Base-by-base conservation (phyloP, 2,329 filamentous ascomycete species). In the Blastomyces gilchristii region DNA sequence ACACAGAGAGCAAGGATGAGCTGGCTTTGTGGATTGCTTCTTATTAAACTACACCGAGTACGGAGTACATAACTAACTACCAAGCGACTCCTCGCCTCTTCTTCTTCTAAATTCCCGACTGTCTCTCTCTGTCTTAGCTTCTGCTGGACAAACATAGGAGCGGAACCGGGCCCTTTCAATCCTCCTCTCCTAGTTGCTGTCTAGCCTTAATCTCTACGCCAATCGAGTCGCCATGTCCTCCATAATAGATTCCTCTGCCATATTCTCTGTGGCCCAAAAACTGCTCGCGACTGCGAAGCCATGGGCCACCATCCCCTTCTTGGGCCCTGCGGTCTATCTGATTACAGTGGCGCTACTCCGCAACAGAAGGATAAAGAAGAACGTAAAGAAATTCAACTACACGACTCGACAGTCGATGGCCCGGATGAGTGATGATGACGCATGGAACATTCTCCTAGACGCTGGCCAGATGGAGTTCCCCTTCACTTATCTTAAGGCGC, bases 381-480 rank as follows among this genome's bases (percentile, higher is more conserved):
- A 79, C 56, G 72, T 77, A 45, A 68, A 71, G 54, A 73, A 78
- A 62, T 80, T 76, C 66, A 73, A 76, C 4, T 82, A 80, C 63
- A 71, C 74, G 9, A 80, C 75, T 25, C 72, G 79, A 11, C 75
- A 77, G 28, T 77, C 79, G 6, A 73, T 81, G 63, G 71, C 77
- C n/a, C 73, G 72, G 5, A 85, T 85, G 83, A 84, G 81, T 1
- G 77, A 78, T 41, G 73, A 79, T 34, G 78, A 85, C 56, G 82
- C 83, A 1, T 81, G 75, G 63, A 69, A 76, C 50, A 84, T 86
- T 58, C 74, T 80, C 47, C 74, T 71, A 60, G 72, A 74, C 25
- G 62, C 84, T 2, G 71, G 73, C 2, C 73, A 80, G 59, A 72
- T 81, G 3, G 84, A 87, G 67, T 87, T 87, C 65, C 84, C 84